Evolutionary conservation across 345 rosid species (phyloP).

Genomic region (Nasturtium officinale): DNA sequence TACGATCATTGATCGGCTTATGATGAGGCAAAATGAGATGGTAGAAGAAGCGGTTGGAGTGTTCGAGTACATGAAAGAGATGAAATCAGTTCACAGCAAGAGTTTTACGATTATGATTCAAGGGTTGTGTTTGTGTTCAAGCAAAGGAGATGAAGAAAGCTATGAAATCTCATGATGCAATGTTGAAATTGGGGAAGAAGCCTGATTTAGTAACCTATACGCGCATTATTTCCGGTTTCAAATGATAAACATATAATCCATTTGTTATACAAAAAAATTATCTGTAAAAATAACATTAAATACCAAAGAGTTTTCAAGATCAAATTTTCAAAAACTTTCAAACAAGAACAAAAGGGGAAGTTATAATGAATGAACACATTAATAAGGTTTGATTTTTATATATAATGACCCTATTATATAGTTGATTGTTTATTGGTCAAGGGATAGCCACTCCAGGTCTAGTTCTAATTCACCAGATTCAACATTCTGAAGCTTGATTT

Average conservation of each 20-base stretch:
- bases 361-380: slow-evolving; percentile 24
- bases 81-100: slow-evolving; percentile 41
- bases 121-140: slow-evolving; percentile 56
- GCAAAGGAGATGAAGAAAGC: slow-evolving; percentile 63
- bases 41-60: slow-evolving; percentile 54
- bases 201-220: slow-evolving; percentile 62
- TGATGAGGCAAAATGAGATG: slow-evolving; percentile 42
- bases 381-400: slow-evolving; percentile 5
- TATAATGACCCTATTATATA: slow-evolving; percentile 22
- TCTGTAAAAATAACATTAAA: not conserved
- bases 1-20: slow-evolving; percentile 51
- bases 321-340: slow-evolving; percentile 23
- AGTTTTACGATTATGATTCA: slow-evolving; percentile 57
- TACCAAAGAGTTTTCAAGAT: slow-evolving; percentile 28
- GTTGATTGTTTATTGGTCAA: slow-evolving; percentile 56
- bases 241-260: slow-evolving; percentile 12
- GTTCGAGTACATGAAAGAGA: slow-evolving; percentile 57
- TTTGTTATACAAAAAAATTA: slow-evolving; percentile 16
- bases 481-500: slow-evolving; percentile 88
- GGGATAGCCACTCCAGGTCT: slow-evolving; percentile 80
- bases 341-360: not conserved
- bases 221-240: slow-evolving; percentile 59
- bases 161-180: slow-evolving; percentile 72
- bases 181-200: slow-evolving; percentile 66
- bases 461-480: slow-evolving; percentile 84